Evolutionary conservation across 495 filamentous ascomycete species (phyloP), one percentile per base, ranked within the genome.

Genomic region (Tuber umbilicatum): DNA sequence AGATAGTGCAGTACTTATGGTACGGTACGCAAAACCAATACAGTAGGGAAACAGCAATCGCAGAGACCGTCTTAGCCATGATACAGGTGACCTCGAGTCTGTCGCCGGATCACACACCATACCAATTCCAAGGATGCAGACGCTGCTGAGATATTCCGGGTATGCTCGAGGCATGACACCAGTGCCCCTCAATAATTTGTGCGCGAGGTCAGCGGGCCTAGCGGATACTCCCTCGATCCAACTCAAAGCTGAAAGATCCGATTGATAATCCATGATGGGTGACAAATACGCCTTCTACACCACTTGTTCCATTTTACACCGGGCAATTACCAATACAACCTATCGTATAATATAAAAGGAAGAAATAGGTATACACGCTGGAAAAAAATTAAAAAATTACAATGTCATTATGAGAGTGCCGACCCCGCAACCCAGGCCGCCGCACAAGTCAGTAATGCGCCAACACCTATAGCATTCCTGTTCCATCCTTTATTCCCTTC

Each of bases 341-440:
- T 1, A 64, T 16, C 55, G 31, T 17, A 64, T 31, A 31, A 31
- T 64, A 64, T 64, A 64, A 16, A 60, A 31, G 1, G 12, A 17
- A 64, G 55, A 64, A 64, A 64, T 64, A 64, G 27, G n/a, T 64
- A 64, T 64, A 64, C 38, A 39, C 38, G 38, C 38, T 45, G 43
- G 17, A 45, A 45, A 45, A 45, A 45, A 21, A 16, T 45, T 19
- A 21, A 43, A 23, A 47, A 0, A 47, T 47, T 12, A n/a, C 23
- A 64, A 5, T 64, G 6, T 9, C 55, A 31, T 64, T 74, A 78
- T 60, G 77, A 74, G 14, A 79, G 69, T 43, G 77, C 71, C 74
- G 77, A 79, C 21, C 79, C 79, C 64, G 78, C 80, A 80, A 82
- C 79, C 81, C 81, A 82, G n/a, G 78, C 81, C 42, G 75, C 55